These are phyloP conservation scores for Galerina sulciceps DNA, from an alignment of 768 basidiomycete genomes.

Conservation along the genomic window DNA sequence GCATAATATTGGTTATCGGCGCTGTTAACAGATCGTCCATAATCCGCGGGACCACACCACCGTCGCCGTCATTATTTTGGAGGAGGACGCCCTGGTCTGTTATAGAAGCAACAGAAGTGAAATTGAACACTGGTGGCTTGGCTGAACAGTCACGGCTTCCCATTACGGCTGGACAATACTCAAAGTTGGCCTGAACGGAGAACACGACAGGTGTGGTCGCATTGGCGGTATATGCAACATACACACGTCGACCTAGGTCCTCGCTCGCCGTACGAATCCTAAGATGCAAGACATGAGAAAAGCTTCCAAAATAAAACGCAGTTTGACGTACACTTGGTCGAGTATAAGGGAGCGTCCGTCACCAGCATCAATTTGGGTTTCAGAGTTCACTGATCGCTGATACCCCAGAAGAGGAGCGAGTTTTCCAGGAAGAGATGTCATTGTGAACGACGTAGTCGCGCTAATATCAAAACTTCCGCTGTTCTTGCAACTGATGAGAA, in stretches of 20 bases:
- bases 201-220: background rate
- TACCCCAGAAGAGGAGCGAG: conserved; percentile 17
- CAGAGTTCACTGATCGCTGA: background rate
- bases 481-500: conserved; percentile 16
- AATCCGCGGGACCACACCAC: background rate
- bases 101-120: no score
- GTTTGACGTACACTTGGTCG: no score
- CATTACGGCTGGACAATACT: no score
- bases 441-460: conserved; percentile 16
- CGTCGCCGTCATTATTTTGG: background rate
- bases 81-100: no score
- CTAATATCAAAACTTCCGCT: conserved; percentile 14
- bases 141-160: no score
- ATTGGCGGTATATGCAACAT: background rate
- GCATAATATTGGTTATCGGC: conserved; percentile 20
- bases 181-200: no score
- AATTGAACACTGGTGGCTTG: no score
- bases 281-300: background rate
- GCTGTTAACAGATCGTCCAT: background rate
- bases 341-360: background rate
- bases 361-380: background rate
- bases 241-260: conserved; percentile 9
- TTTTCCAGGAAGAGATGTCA: conserved; percentile 20
- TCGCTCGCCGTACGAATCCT: conserved; percentile 9
- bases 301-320: background rate